Conservation (phyloP, 495 filamentous ascomycete genomes). For the Talaromyces ruber region DNA sequence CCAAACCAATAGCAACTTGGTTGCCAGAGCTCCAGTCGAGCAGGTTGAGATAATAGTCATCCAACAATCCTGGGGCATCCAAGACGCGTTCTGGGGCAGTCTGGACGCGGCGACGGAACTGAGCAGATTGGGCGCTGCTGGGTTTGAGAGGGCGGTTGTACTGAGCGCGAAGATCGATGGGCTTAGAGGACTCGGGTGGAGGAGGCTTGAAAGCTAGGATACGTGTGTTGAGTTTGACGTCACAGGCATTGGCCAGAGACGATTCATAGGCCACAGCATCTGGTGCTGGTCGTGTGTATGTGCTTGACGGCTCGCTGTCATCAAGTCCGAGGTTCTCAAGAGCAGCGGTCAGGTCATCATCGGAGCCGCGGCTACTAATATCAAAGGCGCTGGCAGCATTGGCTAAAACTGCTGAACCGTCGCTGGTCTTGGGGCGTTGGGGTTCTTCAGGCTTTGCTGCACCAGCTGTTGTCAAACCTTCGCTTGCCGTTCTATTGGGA, state of each 20-base stretch:
- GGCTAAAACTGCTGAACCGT: slow-evolving; percentile 65
- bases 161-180: slow-evolving; percentile 91
- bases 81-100: slow-evolving; percentile 94
- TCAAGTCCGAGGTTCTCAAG: slow-evolving; percentile 70
- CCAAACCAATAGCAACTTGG: slow-evolving; percentile 95
- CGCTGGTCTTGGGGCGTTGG: slow-evolving; percentile 60
- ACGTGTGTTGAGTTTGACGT: slow-evolving; percentile 83
- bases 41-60: slow-evolving; percentile 99
- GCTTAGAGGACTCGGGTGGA: slow-evolving; percentile 91
- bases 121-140: slow-evolving; percentile 59
- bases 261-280: slow-evolving; percentile 88
- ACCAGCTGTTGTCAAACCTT: slow-evolving; percentile 73
- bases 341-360: slow-evolving; percentile 70
- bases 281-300: slow-evolving; percentile 70
- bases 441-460: slow-evolving; percentile 71
- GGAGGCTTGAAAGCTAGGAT: slow-evolving; percentile 99
- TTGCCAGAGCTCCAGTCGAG: slow-evolving; percentile 96
- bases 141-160: slow-evolving; percentile 94
- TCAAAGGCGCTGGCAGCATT: slow-evolving; percentile 59
- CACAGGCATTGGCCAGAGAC: slow-evolving; percentile 83
- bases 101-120: slow-evolving; percentile 82
- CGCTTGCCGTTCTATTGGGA: slow-evolving; percentile 82
- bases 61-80: slow-evolving; percentile 91
- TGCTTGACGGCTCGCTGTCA: slow-evolving; percentile 43
- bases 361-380: slow-evolving; percentile 50